These are phyloP conservation scores for Metarhizium humberi DNA, from an alignment of 2,329 filamentous ascomycete genomes.

Conservation along the genomic window DNA sequence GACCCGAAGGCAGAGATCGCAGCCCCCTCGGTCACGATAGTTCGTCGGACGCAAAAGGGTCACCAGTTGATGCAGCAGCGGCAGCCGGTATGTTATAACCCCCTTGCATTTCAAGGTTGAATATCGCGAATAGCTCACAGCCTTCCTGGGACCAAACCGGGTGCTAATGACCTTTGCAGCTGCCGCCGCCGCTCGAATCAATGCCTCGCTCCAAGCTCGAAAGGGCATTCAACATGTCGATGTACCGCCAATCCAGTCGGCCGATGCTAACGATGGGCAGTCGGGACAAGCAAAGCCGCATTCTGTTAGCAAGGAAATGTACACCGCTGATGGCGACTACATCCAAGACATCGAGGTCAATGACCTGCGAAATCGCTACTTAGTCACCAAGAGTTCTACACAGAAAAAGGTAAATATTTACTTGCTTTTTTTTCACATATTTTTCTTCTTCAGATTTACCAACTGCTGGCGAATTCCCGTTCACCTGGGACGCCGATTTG, in stretches of 20 bases:
- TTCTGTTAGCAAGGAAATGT: slow-evolving; percentile 51
- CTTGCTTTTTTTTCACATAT: slow-evolving; percentile 22
- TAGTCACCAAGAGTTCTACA: slow-evolving; percentile 91
- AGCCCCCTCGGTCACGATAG: slow-evolving; percentile 56
- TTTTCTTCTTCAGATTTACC: slow-evolving; percentile 19
- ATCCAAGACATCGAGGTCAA: slow-evolving; percentile 99
- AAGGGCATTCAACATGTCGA: slow-evolving; percentile 88
- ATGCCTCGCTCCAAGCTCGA: slow-evolving; percentile 73
- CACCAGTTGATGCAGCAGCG: slow-evolving; percentile 58
- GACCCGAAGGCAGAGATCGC: slow-evolving; percentile 67
- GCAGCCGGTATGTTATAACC: slow-evolving; percentile 56
- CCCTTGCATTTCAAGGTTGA: neutral
- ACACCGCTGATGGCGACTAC: slow-evolving; percentile 92
- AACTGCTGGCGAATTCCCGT: slow-evolving; percentile 17
- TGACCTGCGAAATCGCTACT: slow-evolving; percentile 91
- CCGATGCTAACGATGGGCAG: neutral
- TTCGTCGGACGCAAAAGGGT: slow-evolving; percentile 36
- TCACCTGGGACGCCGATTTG: neutral
- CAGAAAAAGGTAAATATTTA: slow-evolving; percentile 98
- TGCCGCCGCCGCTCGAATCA: slow-evolving; percentile 82
- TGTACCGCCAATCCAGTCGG: slow-evolving; percentile 62
- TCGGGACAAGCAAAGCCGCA: slow-evolving; percentile 6
- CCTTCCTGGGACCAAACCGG: neutral
- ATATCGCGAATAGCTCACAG: too few species aligned
- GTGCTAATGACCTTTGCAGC: slow-evolving; percentile 37